Conservation (phyloP, 1,284 basidiomycete species). For the Austroboletus niveus region DNA sequence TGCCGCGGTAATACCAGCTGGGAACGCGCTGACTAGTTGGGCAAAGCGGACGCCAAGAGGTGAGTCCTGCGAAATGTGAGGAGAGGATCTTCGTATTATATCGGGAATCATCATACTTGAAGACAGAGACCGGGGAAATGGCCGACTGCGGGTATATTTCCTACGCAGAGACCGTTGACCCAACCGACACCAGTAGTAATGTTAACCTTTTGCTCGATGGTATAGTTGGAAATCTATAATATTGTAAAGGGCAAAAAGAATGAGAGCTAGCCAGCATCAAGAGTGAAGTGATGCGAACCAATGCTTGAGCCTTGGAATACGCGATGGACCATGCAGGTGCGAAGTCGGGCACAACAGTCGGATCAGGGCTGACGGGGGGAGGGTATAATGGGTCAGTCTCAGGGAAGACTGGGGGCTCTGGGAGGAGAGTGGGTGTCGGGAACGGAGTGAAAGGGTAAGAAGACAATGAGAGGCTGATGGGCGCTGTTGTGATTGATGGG, state of each 20-base stretch:
- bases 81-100: not conserved
- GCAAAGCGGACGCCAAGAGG: conserved; percentile 49
- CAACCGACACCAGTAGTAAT: conserved; percentile 41
- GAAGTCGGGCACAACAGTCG: conserved; percentile 42
- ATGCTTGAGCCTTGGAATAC: conserved; percentile 35
- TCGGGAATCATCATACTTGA: conserved; percentile 16
- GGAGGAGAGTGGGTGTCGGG: conserved; percentile 29
- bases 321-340: conserved; percentile 41
- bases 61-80: conserved; percentile 39
- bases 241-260: not conserved
- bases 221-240: conserved; percentile 32
- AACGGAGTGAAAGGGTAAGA: conserved; percentile 27
- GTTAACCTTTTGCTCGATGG: conserved; percentile 44
- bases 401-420: conserved; percentile 31
- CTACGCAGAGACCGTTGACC: conserved; percentile 41
- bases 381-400: conserved; percentile 29
- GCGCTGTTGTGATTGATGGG: conserved; percentile 15
- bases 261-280: not conserved
- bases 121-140: conserved; percentile 32
- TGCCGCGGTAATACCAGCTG: conserved; percentile 53
- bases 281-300: conserved; percentile 25
- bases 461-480: conserved; percentile 28
- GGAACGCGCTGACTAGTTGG: conserved; percentile 45
- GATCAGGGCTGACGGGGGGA: conserved; percentile 28
- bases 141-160: conserved; percentile 37